These are phyloP conservation scores for Polyporus arcularius DNA, from an alignment of 768 basidiomycete species.

Conservation along the genomic window DNA sequence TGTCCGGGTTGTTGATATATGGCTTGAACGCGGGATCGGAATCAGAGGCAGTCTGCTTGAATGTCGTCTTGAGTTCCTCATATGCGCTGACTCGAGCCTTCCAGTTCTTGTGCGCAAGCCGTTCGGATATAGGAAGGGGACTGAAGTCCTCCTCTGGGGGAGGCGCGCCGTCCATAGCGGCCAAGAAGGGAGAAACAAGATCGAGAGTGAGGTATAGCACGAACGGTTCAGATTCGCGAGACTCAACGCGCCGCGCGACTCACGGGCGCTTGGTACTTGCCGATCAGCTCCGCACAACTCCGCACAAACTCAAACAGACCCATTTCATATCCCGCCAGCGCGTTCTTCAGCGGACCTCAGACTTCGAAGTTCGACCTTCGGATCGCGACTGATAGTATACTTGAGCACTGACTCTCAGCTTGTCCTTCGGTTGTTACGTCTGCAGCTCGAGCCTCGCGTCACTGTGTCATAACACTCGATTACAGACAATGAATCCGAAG, in stretches of 20 bases:
- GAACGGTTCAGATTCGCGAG: slow-evolving; percentile 13
- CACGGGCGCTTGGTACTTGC: slow-evolving; percentile 6
- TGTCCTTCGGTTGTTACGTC: too few species aligned
- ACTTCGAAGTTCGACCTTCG: not conserved
- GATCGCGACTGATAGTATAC: too few species aligned
- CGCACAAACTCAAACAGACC: not conserved
- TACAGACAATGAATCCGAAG: too few species aligned
- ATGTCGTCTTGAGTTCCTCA: slow-evolving; percentile 82
- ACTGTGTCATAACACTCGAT: too few species aligned
- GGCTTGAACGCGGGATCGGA: slow-evolving; percentile 93
- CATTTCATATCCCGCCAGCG: not conserved
- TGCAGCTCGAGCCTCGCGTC: too few species aligned
- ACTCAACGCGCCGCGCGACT: slow-evolving; percentile 9
- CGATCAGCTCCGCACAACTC: not conserved
- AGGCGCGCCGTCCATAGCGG: slow-evolving; percentile 82
- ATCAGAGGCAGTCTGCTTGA: slow-evolving; percentile 88
- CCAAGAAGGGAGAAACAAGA: slow-evolving; percentile 15
- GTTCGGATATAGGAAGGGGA: slow-evolving; percentile 70
- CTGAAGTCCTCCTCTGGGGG: slow-evolving; percentile 95
- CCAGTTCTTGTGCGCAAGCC: slow-evolving; percentile 97
- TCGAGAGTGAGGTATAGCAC: slow-evolving; percentile 8
- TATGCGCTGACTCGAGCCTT: slow-evolving; percentile 96
- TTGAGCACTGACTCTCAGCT: too few species aligned
- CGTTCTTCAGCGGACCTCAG: not conserved
- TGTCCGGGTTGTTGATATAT: slow-evolving; percentile 74